phyloP scores from a whole-genome alignment of 2,329 filamentous ascomycete genomes.

The Dothideomycetidae sp. region DNA sequence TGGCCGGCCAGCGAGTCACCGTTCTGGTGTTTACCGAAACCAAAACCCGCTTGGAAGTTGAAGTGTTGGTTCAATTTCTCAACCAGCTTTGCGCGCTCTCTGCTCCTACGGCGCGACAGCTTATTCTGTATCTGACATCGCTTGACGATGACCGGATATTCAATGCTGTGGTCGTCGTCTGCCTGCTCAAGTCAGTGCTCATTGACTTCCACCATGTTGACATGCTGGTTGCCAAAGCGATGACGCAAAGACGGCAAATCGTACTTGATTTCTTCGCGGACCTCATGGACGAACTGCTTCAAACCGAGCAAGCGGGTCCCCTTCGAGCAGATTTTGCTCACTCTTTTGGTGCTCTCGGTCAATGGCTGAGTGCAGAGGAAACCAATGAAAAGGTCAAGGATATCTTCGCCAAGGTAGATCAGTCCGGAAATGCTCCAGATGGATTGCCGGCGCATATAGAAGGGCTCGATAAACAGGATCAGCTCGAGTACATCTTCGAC shows the following conservation, averaged over 20 bases:
- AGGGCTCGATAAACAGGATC: constrained; percentile 51
- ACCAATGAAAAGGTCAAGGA: constrained; percentile 51
- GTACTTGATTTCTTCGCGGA: constrained; percentile 69
- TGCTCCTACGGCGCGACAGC: constrained; percentile 40
- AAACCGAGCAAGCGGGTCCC: constrained; percentile 62
- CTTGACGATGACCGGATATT: constrained; percentile 44
- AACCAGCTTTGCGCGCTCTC: constrained; percentile 48
- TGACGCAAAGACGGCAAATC: constrained; percentile 54
- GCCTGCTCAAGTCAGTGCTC: constrained; percentile 44
- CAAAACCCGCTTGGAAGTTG: constrained; percentile 43
- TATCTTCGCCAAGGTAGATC: constrained; percentile 52
- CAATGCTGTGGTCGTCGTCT: constrained; percentile 46
- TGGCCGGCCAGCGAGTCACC: constrained; percentile 35
- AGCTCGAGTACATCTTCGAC: constrained; percentile 88
- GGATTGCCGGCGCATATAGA: constrained; percentile 40
- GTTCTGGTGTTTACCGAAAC: constrained; percentile 40
- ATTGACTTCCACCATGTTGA: constrained; percentile 46
- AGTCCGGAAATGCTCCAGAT: constrained; percentile 42
- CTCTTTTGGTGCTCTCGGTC: constrained; percentile 66
- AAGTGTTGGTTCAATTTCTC: constrained; percentile 48
- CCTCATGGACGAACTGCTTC: constrained; percentile 62
- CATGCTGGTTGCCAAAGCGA: constrained; percentile 55
- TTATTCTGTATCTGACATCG: constrained; percentile 35
- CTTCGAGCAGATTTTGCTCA: constrained; percentile 75
- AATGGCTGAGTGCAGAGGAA: constrained; percentile 65